Conservation (phyloP, 768 basidiomycete species). For the Grammothele lineata region DNA sequence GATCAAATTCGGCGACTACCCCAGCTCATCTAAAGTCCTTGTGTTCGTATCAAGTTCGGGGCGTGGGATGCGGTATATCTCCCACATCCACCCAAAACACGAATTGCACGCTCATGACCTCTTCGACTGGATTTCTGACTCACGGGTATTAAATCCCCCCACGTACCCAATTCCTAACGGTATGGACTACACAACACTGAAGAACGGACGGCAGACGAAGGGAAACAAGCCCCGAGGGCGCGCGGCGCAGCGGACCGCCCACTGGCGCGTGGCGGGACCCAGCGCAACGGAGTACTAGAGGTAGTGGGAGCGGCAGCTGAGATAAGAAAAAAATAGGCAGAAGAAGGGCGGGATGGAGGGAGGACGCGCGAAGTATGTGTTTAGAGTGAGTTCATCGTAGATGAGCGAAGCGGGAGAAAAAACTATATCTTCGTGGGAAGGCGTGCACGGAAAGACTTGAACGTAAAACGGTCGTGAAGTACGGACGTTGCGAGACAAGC, state of each 20-base stretch:
- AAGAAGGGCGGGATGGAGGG: slow-evolving; percentile 1
- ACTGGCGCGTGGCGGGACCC: slow-evolving; percentile 12
- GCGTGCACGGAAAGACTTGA: slow-evolving; percentile 17
- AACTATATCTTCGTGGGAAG: slow-evolving; percentile 21
- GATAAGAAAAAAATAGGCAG: slow-evolving; percentile 9
- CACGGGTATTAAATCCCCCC: slow-evolving; percentile 34
- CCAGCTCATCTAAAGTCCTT: no score
- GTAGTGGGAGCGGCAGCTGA: not conserved
- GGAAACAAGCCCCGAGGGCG: slow-evolving; percentile 8
- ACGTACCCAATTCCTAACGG: slow-evolving; percentile 29
- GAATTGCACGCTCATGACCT: no score
- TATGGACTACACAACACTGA: slow-evolving; percentile 33
- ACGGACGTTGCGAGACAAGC: slow-evolving; percentile 4
- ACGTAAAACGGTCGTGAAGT: slow-evolving; percentile 16
- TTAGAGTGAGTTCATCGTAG: slow-evolving; percentile 16
- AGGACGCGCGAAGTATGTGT: slow-evolving; percentile 12
- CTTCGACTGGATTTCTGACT: slow-evolving; percentile 16
- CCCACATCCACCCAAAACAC: no score
- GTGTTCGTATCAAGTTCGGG: no score
- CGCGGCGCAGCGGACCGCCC: slow-evolving; percentile 10
- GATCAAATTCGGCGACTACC: no score
- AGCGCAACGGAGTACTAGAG: slow-evolving; percentile 1
- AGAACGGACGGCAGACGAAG: slow-evolving; percentile 20
- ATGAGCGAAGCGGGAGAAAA: slow-evolving; percentile 16
- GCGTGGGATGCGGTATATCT: no score